Evolutionary conservation across 805 yeast genomes (phyloP).

Genomic region (Scheffersomyces stipitis): DNA sequence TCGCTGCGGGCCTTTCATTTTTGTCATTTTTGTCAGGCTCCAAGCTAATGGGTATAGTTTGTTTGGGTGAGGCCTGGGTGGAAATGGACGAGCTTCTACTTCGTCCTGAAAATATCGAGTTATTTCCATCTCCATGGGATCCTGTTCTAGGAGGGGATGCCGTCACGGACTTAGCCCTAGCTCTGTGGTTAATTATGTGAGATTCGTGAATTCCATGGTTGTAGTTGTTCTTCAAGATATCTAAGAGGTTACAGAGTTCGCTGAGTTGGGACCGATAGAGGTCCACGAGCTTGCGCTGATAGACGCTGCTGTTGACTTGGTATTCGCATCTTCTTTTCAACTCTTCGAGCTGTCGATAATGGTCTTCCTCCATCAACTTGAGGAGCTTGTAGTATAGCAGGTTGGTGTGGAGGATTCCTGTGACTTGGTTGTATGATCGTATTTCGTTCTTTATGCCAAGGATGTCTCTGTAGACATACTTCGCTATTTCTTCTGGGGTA

Average conservation of each 20-base stretch:
- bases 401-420: slow-evolving; percentile 17
- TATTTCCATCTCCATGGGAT: not conserved
- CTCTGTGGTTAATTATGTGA: slow-evolving; percentile 9
- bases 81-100: not conserved
- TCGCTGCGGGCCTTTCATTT: not conserved
- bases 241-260: slow-evolving; percentile 20
- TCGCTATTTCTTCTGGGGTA: slow-evolving; percentile 18
- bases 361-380: slow-evolving; percentile 20
- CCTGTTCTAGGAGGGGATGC: not conserved
- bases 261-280: slow-evolving; percentile 17
- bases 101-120: not conserved
- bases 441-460: slow-evolving; percentile 19
- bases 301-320: slow-evolving; percentile 8
- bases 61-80: not conserved
- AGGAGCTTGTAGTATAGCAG: slow-evolving; percentile 21
- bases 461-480: slow-evolving; percentile 23
- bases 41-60: not conserved
- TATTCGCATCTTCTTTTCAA: slow-evolving; percentile 13
- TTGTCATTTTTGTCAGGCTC: not conserved
- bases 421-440: slow-evolving; percentile 19
- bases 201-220: slow-evolving; percentile 22
- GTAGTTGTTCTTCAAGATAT: slow-evolving; percentile 22
- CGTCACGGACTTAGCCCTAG: not conserved
- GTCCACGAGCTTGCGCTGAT: slow-evolving; percentile 15
- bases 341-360: slow-evolving; percentile 12